A percentile compares a stretch with the other conserved stretches of the same genome.
phyloP scores from a whole-genome alignment of 2,329 filamentous ascomycete species.

The Septoria linicola region DNA sequence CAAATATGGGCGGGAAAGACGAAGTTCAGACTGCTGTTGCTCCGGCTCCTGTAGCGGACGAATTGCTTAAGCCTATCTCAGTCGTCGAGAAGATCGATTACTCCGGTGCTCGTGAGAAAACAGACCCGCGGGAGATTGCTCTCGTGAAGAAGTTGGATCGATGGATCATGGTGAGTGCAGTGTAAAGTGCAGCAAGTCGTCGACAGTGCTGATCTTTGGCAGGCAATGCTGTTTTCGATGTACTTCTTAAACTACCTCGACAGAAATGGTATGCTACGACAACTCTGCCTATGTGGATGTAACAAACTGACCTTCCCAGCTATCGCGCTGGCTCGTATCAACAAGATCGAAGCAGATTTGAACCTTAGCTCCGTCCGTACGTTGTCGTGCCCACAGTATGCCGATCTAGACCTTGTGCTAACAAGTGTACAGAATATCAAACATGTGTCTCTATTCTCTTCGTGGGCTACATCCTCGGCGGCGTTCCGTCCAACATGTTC shows the following conservation, averaged over 20 bases:
- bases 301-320: too few species aligned
- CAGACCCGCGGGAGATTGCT: constrained; percentile 6
- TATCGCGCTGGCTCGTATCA: constrained; percentile 32
- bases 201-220: too few species aligned
- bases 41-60: too few species aligned
- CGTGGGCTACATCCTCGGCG: constrained; percentile 41
- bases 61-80: too few species aligned
- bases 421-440: constrained; percentile 47
- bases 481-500: constrained; percentile 41
- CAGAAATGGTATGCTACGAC: too few species aligned
- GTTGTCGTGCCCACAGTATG: too few species aligned
- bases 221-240: constrained; percentile 62
- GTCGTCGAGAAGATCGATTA: constrained; percentile 26
- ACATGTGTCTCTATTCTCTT: constrained; percentile 47
- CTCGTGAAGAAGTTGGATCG: constrained; percentile 12
- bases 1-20: too few species aligned
- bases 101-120: constrained; percentile 25
- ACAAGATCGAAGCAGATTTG: constrained; percentile 46
- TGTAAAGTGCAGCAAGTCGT: too few species aligned
- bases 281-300: too few species aligned
- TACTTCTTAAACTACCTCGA: constrained; percentile 75
- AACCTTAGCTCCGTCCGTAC: too few species aligned
- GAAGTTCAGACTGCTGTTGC: too few species aligned
- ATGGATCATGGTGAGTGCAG: constrained; percentile 11
- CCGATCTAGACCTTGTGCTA: too few species aligned